These are phyloP conservation scores for Venturia carpophila DNA, from an alignment of 2,329 filamentous ascomycete species.

Conservation along the genomic window DNA sequence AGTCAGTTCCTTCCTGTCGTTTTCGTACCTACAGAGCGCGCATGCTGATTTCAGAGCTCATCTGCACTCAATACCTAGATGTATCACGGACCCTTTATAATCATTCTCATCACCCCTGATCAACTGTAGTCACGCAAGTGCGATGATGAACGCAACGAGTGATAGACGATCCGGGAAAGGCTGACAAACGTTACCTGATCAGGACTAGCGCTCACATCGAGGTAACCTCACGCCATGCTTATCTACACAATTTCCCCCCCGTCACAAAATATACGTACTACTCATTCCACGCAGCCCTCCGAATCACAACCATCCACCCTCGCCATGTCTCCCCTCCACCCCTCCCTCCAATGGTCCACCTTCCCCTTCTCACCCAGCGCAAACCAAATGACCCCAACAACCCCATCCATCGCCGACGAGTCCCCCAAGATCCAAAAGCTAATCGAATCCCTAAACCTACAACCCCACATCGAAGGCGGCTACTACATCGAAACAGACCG, in stretches of 20 bases:
- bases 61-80: too few relatives aligned
- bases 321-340: constrained; percentile 22
- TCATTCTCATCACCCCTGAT: not conserved
- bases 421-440: constrained; percentile 29
- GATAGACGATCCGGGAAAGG: not conserved
- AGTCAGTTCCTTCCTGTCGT: too few relatives aligned
- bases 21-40: too few relatives aligned
- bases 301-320: not conserved
- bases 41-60: too few relatives aligned
- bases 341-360: constrained; percentile 22
- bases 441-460: constrained; percentile 42
- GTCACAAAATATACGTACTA: too few relatives aligned
- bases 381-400: constrained; percentile 17
- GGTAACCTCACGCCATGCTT: not conserved
- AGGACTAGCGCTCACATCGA: not conserved
- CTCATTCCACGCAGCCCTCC: not conserved
- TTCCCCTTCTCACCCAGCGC: not conserved
- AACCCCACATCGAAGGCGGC: constrained; percentile 55
- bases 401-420: constrained; percentile 25
- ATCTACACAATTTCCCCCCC: not conserved
- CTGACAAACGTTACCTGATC: not conserved
- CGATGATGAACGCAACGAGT: not conserved
- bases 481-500: constrained; percentile 58
- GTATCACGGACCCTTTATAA: not conserved
- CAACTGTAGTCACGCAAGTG: not conserved